Percentiles rank a stretch among this genome's conserved stretches.
These are phyloP conservation scores for Trichosanthes truncata DNA, from an alignment of 306 rosid genomes.

Conservation along the genomic window DNA sequence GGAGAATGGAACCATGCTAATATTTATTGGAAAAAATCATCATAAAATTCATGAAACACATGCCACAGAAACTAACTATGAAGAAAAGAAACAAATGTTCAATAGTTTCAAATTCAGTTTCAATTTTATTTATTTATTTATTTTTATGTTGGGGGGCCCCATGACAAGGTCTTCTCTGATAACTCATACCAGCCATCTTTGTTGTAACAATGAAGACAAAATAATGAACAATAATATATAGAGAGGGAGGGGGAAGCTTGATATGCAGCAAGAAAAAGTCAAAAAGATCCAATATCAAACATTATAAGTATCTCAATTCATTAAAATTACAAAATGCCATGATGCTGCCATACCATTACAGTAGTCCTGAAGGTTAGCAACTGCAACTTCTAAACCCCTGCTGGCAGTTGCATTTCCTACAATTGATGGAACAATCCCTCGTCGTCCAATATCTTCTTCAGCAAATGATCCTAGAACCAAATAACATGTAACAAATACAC, in stretches of 20 bases:
- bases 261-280: not conserved
- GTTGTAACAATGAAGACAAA: no score
- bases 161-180: no score
- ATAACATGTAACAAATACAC: not conserved
- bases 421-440: slow-evolving; percentile 55
- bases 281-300: not conserved
- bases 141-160: no score
- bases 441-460: slow-evolving; percentile 93
- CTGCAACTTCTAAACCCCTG: slow-evolving; percentile 97
- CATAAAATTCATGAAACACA: not conserved
- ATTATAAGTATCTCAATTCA: not conserved
- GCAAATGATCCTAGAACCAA: slow-evolving; percentile 71
- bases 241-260: not conserved
- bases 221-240: no score
- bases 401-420: slow-evolving; percentile 83
- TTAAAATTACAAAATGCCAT: not conserved
- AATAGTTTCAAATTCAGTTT: not conserved
- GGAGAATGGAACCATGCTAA: not conserved
- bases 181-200: no score
- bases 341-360: slow-evolving; percentile 58
- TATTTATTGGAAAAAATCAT: not conserved
- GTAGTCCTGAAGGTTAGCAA: slow-evolving; percentile 91
- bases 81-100: not conserved
- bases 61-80: not conserved
- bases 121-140: no score